Conservation (phyloP, 2,329 filamentous ascomycete genomes). For the Stemphylium lycopersici region DNA sequence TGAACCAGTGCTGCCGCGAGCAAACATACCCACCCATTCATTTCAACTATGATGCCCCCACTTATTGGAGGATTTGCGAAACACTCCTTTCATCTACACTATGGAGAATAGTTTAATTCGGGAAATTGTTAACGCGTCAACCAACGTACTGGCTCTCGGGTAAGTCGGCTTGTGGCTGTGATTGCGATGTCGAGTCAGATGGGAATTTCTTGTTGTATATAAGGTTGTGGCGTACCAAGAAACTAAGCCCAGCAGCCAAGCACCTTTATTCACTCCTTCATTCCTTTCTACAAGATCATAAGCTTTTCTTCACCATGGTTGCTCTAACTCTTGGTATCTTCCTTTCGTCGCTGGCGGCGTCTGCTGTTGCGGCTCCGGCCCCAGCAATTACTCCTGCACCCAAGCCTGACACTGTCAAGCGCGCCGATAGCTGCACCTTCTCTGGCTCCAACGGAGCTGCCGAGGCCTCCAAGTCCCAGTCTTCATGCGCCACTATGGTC, state of each 20-base stretch:
- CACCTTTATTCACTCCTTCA: conserved; percentile 10
- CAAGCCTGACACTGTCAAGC: conserved; percentile 12
- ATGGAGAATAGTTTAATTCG: conserved; percentile 5
- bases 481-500: conserved; percentile 60
- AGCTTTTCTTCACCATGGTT: conserved; percentile 20
- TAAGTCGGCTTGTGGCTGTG: background rate
- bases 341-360: conserved; percentile 25
- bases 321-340: conserved; percentile 21
- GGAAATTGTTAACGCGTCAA: conserved; percentile 6
- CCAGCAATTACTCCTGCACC: too few species aligned
- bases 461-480: conserved; percentile 55
- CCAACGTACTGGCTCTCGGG: background rate
- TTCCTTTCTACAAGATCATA: conserved; percentile 4
- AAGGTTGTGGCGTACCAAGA: conserved; percentile 20
- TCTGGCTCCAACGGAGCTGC: conserved; percentile 52
- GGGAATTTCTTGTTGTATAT: conserved; percentile 1
- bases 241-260: conserved; percentile 19
- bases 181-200: background rate
- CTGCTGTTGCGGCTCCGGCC: conserved; percentile 31
- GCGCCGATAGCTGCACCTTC: conserved; percentile 58
- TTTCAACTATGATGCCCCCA: background rate
- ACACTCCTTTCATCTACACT: conserved; percentile 17
- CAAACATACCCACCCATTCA: background rate
- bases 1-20: background rate
- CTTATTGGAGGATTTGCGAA: conserved; percentile 13